Percentiles rank a stretch among this genome's conserved stretches.
phyloP scores from a whole-genome alignment of 495 filamentous ascomycete species.

The Penicillium taxi region DNA sequence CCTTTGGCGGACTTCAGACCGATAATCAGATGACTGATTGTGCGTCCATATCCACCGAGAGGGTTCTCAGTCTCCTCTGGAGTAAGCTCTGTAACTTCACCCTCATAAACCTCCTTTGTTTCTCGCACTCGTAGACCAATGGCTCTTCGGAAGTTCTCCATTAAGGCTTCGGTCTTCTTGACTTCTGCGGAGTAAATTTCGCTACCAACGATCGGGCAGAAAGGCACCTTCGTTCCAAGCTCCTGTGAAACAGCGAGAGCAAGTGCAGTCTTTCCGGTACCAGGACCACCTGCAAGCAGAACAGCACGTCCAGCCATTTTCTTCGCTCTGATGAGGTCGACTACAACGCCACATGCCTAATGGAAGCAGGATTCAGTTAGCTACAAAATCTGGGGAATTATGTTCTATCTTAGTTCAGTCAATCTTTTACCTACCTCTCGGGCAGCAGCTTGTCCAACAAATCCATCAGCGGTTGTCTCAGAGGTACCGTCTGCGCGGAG shows the following conservation, averaged over 20 bases:
- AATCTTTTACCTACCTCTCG: conserved; percentile 56
- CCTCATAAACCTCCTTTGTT: conserved; percentile 97
- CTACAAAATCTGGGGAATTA: not conserved
- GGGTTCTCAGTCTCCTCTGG: conserved; percentile 98
- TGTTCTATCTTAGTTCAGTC: conserved; percentile 1
- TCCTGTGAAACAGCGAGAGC: conserved; percentile 92
- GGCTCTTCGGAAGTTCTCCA: conserved; percentile 96
- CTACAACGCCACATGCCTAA: conserved; percentile 85
- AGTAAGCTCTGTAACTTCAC: conserved; percentile 91
- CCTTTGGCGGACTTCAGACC: conserved; percentile 85
- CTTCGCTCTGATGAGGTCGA: conserved; percentile 86
- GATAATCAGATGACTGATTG: conserved; percentile 83
- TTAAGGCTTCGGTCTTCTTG: conserved; percentile 97
- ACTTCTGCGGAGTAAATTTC: conserved; percentile 96
- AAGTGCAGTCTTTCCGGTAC: conserved; percentile 94
- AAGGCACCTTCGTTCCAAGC: conserved; percentile 93
- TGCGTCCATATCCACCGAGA: conserved; percentile 89
- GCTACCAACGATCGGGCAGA: conserved; percentile 93
- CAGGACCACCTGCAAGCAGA: conserved; percentile 82
- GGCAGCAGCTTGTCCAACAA: conserved; percentile 81
- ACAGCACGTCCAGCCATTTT: conserved; percentile 97
- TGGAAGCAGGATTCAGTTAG: not conserved
- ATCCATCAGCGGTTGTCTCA: conserved; percentile 66
- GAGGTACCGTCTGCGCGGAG: conserved; percentile 74
- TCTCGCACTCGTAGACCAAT: conserved; percentile 95